Base-by-base conservation (phyloP, 495 filamentous ascomycete species). In the Baudoinia panamericana region DNA sequence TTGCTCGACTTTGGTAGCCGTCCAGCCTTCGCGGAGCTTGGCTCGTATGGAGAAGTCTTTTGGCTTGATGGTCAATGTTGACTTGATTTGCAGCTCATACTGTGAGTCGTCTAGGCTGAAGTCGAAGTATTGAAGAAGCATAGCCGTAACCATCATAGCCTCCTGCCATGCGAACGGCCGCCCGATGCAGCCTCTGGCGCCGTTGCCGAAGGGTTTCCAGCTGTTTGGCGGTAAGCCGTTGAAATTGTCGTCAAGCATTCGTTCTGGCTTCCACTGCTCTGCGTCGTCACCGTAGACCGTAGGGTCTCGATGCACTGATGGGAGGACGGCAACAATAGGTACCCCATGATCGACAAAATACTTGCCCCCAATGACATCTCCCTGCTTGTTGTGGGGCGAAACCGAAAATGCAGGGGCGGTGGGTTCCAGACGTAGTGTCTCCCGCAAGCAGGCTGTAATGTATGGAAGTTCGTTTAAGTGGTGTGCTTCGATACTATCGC, bases 31-130 rank as follows among this genome's bases (percentile, higher is more conserved):
- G 7, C 81, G 65, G 0, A 81, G 57, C 1, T 57, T 67, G 6
- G 78, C 81, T 18, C 66, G 72, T 64, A 90, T 82, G 34, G 67
- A 68, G 56, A 86, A 79, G 31, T 70, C 73, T 39, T 78, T 74
- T 0, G 83, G 83, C 55, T 87, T 90, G 55, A 82, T 70, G 0
- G 81, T 85, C 8, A 85, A 62, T 0, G 79, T 82, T 55, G 80
- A 70, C 54, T 79, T 80, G 48, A 81, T 59, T 27, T 75, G 66
- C 20, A 88, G 61, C 28, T 72, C 60, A 36, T 86, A 86, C 13
- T 46, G 57, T 2, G 71, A 67, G 39, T 79, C 73, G 27, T 70
- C 64, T 9, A 69, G 40, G 4, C 57, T 48, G 41, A 78, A 72
- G 51, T 79, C 68, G 60, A 80, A 78, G 47, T 71, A 71, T 45